These are phyloP conservation scores for Pythium angustatum DNA, from an alignment of 352 stramenopile genomes.

Conservation along the genomic window DNA sequence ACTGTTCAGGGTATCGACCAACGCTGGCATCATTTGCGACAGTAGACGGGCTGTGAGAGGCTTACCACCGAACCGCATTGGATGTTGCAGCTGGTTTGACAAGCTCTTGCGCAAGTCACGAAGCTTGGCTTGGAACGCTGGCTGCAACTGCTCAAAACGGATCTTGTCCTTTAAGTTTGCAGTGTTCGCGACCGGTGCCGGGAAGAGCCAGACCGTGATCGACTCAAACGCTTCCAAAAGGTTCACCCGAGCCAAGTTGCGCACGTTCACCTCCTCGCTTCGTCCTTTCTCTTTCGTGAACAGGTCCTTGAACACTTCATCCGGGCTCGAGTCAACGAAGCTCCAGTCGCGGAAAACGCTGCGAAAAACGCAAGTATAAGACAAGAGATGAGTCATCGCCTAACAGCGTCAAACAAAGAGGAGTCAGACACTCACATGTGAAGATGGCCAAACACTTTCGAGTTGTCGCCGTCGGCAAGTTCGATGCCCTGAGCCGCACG, in stretches of 20 bases:
- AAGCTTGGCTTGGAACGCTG: conserved; percentile 74
- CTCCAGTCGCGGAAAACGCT: conserved; percentile 90
- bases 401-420: neutral
- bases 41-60: conserved; percentile 72
- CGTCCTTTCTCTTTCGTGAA: conserved; percentile 84
- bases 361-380: no score
- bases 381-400: neutral
- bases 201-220: conserved; percentile 88
- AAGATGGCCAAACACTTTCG: conserved; percentile 86
- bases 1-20: conserved; percentile 84
- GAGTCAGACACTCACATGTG: conserved; percentile 59
- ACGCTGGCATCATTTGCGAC: conserved; percentile 71
- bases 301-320: conserved; percentile 77
- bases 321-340: conserved; percentile 81
- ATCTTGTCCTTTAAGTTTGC: conserved; percentile 81
- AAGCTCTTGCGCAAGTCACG: conserved; percentile 71
- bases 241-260: conserved; percentile 75
- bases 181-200: conserved; percentile 75
- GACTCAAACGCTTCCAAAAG: conserved; percentile 81
- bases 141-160: conserved; percentile 82
- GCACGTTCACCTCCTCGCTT: conserved; percentile 77
- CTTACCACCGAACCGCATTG: conserved; percentile 77
- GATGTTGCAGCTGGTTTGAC: conserved; percentile 66
- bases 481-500: conserved; percentile 83
- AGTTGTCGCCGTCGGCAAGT: conserved; percentile 67